A percentile compares a stretch with the other conserved stretches of the same genome.
Evolutionary conservation across 1,284 basidiomycete species (phyloP).

Genomic region (Heterobasidion irregulare): DNA sequence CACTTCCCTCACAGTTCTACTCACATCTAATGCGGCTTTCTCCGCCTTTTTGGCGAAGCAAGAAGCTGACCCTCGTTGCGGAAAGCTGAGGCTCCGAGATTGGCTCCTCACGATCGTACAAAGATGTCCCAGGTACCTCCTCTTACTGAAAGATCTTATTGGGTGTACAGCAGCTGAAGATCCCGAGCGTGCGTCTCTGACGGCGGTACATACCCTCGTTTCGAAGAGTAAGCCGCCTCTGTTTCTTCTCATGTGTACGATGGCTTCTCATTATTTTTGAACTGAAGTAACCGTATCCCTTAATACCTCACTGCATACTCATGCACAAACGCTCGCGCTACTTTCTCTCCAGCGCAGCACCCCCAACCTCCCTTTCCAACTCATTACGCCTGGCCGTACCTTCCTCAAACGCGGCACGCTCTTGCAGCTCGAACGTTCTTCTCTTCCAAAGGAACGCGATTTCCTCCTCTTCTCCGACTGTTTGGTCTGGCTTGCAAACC

Average conservation of each 20-base stretch:
- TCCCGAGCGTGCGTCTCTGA: constrained; percentile 53
- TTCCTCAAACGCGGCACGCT: constrained; percentile 63
- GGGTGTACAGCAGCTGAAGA: constrained; percentile 53
- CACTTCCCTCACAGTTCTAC: constrained; percentile 41
- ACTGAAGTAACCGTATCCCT: constrained; percentile 67
- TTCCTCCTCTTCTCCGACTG: constrained; percentile 81
- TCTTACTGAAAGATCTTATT: constrained; percentile 76
- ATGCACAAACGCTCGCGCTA: constrained; percentile 65
- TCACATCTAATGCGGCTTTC: constrained; percentile 46
- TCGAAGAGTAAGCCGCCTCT: constrained; percentile 51
- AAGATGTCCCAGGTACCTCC: constrained; percentile 77
- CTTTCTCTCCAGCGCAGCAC: constrained; percentile 73
- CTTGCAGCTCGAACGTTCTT: constrained; percentile 44
- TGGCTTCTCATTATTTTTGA: background rate
- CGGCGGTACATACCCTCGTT: constrained; percentile 54
- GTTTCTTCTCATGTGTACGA: background rate
- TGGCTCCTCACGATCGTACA: constrained; percentile 86
- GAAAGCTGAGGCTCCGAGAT: constrained; percentile 67
- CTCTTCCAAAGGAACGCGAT: constrained; percentile 47
- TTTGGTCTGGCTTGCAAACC: constrained; percentile 66
- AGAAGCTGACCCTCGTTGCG: constrained; percentile 60
- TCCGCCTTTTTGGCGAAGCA: constrained; percentile 50
- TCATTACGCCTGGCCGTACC: constrained; percentile 72
- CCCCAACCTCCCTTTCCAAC: constrained; percentile 63
- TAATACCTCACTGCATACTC: constrained; percentile 69